phyloP scores from a whole-genome alignment of 140 eudicot species.

The Ambrosia hybrid region DNA sequence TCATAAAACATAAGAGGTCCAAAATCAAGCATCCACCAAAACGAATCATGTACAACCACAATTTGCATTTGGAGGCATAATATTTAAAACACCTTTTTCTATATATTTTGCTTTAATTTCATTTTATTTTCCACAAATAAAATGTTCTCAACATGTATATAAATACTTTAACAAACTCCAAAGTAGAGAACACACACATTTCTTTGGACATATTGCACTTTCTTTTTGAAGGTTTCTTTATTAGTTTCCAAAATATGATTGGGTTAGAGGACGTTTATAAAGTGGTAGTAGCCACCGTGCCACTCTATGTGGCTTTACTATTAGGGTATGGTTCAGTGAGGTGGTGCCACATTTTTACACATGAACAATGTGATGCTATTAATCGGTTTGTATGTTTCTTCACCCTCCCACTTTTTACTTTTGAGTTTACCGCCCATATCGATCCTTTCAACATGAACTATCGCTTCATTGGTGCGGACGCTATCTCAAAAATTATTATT shows the following conservation, averaged over 20 bases:
- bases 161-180: slow-evolving; percentile 32
- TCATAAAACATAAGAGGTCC: not conserved
- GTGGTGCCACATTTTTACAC: slow-evolving; percentile 79
- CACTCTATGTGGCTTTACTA: slow-evolving; percentile 71
- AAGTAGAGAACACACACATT: slow-evolving; percentile 4
- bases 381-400: slow-evolving; percentile 67
- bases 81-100: not conserved
- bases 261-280: slow-evolving; percentile 76
- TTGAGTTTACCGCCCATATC: slow-evolving; percentile 75
- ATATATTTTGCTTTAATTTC: not conserved
- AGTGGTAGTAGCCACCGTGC: slow-evolving; percentile 71
- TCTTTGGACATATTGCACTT: slow-evolving; percentile 8
- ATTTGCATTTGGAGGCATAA: slow-evolving; percentile 10
- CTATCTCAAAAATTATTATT: slow-evolving; percentile 65
- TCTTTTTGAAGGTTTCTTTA: slow-evolving; percentile 7
- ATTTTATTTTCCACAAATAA: not conserved
- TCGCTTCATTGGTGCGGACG: slow-evolving; percentile 63
- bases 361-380: slow-evolving; percentile 68
- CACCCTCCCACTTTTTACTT: slow-evolving; percentile 76
- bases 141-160: slow-evolving; percentile 26
- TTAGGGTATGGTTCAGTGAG: slow-evolving; percentile 77
- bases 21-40: slow-evolving; percentile 24
- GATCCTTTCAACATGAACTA: slow-evolving; percentile 80
- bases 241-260: slow-evolving; percentile 39
- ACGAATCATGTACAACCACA: slow-evolving; percentile 29